Conservation (phyloP, 2,329 filamentous ascomycete species). For the Penicillium thymicola region DNA sequence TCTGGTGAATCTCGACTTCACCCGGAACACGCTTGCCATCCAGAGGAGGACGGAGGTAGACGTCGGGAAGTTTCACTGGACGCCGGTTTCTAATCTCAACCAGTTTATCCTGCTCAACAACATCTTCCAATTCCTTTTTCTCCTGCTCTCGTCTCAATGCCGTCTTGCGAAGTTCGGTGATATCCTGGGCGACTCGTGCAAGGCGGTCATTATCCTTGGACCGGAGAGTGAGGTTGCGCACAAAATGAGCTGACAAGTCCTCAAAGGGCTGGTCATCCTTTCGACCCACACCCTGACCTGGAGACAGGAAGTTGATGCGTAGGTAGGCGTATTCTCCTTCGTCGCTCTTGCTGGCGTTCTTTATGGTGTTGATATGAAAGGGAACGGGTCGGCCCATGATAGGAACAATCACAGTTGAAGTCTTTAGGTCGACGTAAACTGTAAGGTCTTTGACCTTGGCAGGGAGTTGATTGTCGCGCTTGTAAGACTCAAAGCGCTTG, state of each 20-base stretch:
- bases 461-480: conserved; percentile 92
- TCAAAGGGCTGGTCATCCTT: conserved; percentile 99
- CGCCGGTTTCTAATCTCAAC: conserved; percentile 91
- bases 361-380: conserved; percentile 97
- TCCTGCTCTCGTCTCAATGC: conserved; percentile 90
- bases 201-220: conserved; percentile 87
- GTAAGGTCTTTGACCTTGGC: conserved; percentile 76
- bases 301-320: conserved; percentile 94
- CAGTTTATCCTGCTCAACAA: conserved; percentile 97
- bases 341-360: conserved; percentile 96
- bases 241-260: conserved; percentile 91
- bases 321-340: conserved; percentile 92
- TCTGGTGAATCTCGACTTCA: conserved; percentile 96
- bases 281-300: conserved; percentile 91
- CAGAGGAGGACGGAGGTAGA: conserved; percentile 91
- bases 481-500: conserved; percentile 98
- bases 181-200: conserved; percentile 85
- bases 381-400: conserved; percentile 97
- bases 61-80: conserved; percentile 84
- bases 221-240: conserved; percentile 90
- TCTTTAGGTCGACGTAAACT: conserved; percentile 88
- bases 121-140: conserved; percentile 99
- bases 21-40: conserved; percentile 96
- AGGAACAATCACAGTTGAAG: conserved; percentile 82
- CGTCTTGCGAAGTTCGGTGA: conserved; percentile 94